phyloP scores from a whole-genome alignment of 1,139 yeast species.

The Suzukiozyma palmioleophila region DNA sequence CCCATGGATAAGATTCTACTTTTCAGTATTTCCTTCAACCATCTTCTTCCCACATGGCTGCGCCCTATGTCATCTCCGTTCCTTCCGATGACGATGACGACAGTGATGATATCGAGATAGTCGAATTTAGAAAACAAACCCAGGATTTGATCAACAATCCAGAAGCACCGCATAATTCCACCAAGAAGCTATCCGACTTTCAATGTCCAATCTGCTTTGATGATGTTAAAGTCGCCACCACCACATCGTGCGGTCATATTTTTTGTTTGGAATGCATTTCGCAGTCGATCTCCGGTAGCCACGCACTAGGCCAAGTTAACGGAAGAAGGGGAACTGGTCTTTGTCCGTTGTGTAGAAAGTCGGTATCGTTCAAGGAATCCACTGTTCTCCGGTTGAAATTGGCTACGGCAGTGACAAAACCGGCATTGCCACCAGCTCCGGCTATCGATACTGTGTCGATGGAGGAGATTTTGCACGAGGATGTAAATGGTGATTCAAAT shows the following conservation, averaged over 20 bases:
- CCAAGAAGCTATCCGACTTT: slow-evolving; percentile 32
- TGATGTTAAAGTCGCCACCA: slow-evolving; percentile 35
- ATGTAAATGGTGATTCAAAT: background rate
- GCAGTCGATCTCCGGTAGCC: slow-evolving; percentile 38
- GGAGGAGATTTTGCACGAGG: background rate
- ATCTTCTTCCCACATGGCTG: background rate
- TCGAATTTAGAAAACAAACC: slow-evolving; percentile 37
- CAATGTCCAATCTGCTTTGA: slow-evolving; percentile 49
- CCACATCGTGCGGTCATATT: slow-evolving; percentile 43
- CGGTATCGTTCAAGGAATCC: slow-evolving; percentile 38
- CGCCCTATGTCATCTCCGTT: slow-evolving; percentile 19
- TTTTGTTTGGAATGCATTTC: slow-evolving; percentile 44
- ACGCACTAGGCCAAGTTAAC: slow-evolving; percentile 39
- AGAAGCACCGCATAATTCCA: slow-evolving; percentile 15
- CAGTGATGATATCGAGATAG: slow-evolving; percentile 35
- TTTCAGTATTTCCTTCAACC: no score
- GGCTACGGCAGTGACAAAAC: slow-evolving; percentile 12
- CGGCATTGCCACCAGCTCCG: slow-evolving; percentile 10
- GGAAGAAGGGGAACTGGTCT: slow-evolving; percentile 36
- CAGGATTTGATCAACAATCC: slow-evolving; percentile 30
- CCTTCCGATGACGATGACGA: slow-evolving; percentile 22
- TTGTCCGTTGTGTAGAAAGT: slow-evolving; percentile 43
- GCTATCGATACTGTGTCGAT: slow-evolving; percentile 7
- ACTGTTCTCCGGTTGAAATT: slow-evolving; percentile 31
- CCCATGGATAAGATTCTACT: no score